Evolutionary conservation across 805 yeast species (phyloP), one percentile per base, ranked within the genome.

Genomic region (Candida tallmaniae): DNA sequence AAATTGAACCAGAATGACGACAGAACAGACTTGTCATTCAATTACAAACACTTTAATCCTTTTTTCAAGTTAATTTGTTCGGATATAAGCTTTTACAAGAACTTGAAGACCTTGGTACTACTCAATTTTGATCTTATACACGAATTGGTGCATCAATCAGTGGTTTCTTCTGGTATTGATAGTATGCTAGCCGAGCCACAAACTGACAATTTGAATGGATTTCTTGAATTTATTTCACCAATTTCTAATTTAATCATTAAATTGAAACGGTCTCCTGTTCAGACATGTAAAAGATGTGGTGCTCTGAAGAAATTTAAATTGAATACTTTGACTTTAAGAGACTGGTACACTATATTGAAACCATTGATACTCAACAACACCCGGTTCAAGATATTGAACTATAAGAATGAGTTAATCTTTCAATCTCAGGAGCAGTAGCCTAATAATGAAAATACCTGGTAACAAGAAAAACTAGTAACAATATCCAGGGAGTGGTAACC

Each of bases 211-310:
- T 8, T 20, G 10, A 10, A 7, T 7, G 10, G 9, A 20, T 40
- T 46, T 7, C 31, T 47, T 27, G 33, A 41, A 8, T 32, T 31
- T 19, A 29, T 58, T 15, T 46, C 61, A 2, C 31, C 46, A 4
- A 49, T 62, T 18, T 44, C 48, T 7, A 20, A 10, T 10, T 20
- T 20, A 20, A 7, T 7, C 23, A 7, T 20, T 10, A 20, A 20
- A 10, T 20, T 20, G 10, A 20, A 10, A 10, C 7, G 10, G 23
- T 7, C 23, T 10, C 23, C 23, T 20, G 10, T 20, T 10, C 7
- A 50, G 23, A 52, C 60, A 2, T 63, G 69, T 44, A 46, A 44
- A 11, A 58, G 51, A n/a, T 63, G 69, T 47, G 69, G 69, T 2
- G 40, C 42, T 26, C 42, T 42, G 23, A 43, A 45, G 16, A 32